Base-by-base conservation (phyloP, 768 basidiomycete species). In the Rhizopogon vinicolor region DNA sequence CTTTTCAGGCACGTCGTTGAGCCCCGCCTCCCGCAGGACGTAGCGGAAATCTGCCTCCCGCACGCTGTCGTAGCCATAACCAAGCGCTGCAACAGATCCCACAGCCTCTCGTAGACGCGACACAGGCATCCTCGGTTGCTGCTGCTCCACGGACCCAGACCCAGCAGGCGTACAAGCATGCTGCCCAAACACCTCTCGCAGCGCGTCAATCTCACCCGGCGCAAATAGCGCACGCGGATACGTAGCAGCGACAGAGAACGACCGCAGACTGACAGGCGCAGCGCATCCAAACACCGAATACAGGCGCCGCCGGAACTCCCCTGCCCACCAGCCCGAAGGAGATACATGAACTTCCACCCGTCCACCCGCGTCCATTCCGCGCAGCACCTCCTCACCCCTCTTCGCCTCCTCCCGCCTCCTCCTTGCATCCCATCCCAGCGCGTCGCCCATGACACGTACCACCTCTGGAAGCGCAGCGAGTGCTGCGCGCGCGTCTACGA, bases 401-500 rank as follows among this genome's bases (percentile, higher is more conserved):
- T 74, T 70, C 53, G 87, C 74, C 70, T 98, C 89, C 53, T 72
- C 63, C 51, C 74, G 69, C 61, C 84, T 81, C 62, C 86, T 80
- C 14, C 75, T 61, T 28, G 72, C 68, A 57, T 79, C 78, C 96
- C 96, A 99, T 12, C 78, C 75, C 6, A 95, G 79, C 66, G 98
- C 93, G 14, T 80, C 80, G 5, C 83, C 82, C 93, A 98, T 96
- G 69, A 97, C 89, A 55, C 92, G 91, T 58, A 96, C 85, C 48
- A 99, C 87, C 31, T 81, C 80, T 3, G 95, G 94, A 50, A 99
- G 84, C 0, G 88, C 84, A 29, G 87, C 84, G 33, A 95, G 80
- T 0, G 96, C 87, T 1, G 89, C 89, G 55, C 87, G 86, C 0
- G 86, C 88, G 68, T 97, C 94, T 61, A 98, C 84, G 82, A 98